Conservation (phyloP, 2,329 filamentous ascomycete genomes). For the Colletotrichum eleusines region DNA sequence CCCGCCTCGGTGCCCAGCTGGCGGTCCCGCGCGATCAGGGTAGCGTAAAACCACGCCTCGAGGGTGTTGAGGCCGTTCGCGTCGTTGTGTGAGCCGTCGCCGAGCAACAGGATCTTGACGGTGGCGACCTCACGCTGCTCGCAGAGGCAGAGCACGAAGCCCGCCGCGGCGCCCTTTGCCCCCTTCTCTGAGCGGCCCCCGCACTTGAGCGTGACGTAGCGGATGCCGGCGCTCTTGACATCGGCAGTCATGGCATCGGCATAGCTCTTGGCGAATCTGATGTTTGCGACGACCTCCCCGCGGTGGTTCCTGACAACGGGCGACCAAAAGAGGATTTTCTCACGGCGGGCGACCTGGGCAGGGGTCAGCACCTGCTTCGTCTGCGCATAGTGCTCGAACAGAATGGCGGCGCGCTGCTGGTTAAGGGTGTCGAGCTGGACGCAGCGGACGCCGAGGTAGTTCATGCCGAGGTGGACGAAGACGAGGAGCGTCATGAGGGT, state of each 20-base stretch:
- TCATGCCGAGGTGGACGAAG: constrained; percentile 82
- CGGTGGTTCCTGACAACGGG: constrained; percentile 48
- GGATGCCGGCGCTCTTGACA: constrained; percentile 8
- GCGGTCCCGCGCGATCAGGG: background rate
- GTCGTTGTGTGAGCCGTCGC: background rate
- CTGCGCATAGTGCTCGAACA: constrained; percentile 72
- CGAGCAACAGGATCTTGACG: constrained; percentile 35
- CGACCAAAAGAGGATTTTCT: constrained; percentile 70
- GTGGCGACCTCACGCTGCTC: background rate
- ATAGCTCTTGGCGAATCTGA: constrained; percentile 59
- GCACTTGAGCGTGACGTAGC: background rate
- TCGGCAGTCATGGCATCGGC: constrained; percentile 46
- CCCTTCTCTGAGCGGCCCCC: background rate
- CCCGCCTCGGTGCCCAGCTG: background rate
- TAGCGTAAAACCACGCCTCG: constrained; percentile 19
- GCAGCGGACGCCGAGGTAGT: constrained; percentile 85
- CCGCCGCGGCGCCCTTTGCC: background rate
- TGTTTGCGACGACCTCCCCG: constrained; percentile 48
- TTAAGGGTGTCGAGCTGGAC: constrained; percentile 90
- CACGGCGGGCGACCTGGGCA: constrained; percentile 71
- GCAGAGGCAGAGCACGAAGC: constrained; percentile 17
- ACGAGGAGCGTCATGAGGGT: constrained; percentile 78
- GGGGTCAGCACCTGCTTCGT: constrained; percentile 70
- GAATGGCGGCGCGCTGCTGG: constrained; percentile 84
- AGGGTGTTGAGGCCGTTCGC: background rate